Percentiles rank a stretch among this genome's conserved stretches.
Evolutionary conservation across 495 filamentous ascomycete species (phyloP).

Genomic region (Chaetomidium leptoderma): DNA sequence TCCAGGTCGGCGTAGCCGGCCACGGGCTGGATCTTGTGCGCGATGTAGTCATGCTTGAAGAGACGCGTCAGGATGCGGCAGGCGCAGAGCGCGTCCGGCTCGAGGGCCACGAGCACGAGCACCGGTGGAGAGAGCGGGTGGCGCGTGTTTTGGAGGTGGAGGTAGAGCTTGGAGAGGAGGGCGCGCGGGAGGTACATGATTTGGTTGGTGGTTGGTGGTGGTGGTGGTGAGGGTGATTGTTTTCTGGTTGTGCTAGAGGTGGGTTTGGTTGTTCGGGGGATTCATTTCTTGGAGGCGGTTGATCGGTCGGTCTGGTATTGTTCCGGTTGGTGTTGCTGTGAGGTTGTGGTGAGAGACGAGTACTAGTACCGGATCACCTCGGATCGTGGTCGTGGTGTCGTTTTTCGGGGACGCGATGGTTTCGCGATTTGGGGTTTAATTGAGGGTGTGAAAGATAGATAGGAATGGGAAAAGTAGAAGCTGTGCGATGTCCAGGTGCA

Average conservation of each 20-base stretch:
- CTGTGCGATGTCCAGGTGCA: not conserved
- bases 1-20: constrained; percentile 87
- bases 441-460: not conserved
- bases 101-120: constrained; percentile 87
- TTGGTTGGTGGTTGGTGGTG: not conserved
- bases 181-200: constrained; percentile 90
- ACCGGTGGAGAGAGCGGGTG: constrained; percentile 83
- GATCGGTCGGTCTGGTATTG: no score
- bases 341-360: no score
- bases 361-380: no score
- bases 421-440: no score
- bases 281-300: not conserved
- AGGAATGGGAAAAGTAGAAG: no score
- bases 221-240: not conserved
- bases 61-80: constrained; percentile 88
- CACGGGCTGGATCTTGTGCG: constrained; percentile 95
- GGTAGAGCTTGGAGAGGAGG: constrained; percentile 85
- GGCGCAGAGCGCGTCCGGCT: constrained; percentile 92
- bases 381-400: no score
- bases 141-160: constrained; percentile 72
- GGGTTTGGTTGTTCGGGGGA: not conserved
- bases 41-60: constrained; percentile 93
- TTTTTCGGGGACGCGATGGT: no score
- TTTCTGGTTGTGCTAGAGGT: not conserved
- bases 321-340: no score